Percentiles rank a stretch among this genome's conserved stretches.
These are phyloP conservation scores for Vanderwaltozyma polyspora DNA, from an alignment of 805 yeast genomes.

Conservation along the genomic window DNA sequence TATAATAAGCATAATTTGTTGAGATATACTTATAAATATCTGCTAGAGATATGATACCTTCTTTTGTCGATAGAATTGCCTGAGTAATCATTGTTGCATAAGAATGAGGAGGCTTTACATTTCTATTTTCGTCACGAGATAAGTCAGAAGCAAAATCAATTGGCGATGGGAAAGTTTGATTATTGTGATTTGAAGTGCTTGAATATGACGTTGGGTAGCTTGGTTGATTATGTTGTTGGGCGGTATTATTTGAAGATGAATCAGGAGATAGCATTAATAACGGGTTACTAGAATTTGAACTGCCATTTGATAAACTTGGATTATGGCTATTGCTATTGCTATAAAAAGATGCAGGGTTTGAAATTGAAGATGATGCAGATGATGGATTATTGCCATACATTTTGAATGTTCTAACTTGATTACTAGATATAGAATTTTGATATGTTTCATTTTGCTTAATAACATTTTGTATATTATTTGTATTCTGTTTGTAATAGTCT, in stretches of 20 bases:
- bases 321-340: too few relatives aligned
- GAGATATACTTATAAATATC: slow-evolving; percentile 91
- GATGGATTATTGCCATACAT: slow-evolving; percentile 17
- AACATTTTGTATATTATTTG: slow-evolving; percentile 2
- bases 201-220: background rate
- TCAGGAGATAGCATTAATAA: background rate
- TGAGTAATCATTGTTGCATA: slow-evolving; percentile 98
- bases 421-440: background rate
- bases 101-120: slow-evolving; percentile 91
- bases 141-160: slow-evolving; percentile 39
- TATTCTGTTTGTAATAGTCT: slow-evolving; percentile 9
- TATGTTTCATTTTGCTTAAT: background rate
- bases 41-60: slow-evolving; percentile 78
- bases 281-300: background rate
- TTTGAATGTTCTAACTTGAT: slow-evolving; percentile 21
- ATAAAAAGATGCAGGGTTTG: slow-evolving; percentile 1
- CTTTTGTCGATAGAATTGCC: slow-evolving; percentile 79
- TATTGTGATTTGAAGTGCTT: background rate
- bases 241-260: background rate
- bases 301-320: background rate
- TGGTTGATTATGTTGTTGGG: background rate
- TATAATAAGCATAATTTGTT: slow-evolving; percentile 78
- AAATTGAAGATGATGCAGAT: slow-evolving; percentile 5
- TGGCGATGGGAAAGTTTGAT: slow-evolving; percentile 14
- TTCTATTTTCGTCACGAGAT: slow-evolving; percentile 77